A percentile compares a stretch with the other conserved stretches of the same genome.
phyloP scores from a whole-genome alignment of 2,329 filamentous ascomycete species.

The Sclerotinia subarctica region DNA sequence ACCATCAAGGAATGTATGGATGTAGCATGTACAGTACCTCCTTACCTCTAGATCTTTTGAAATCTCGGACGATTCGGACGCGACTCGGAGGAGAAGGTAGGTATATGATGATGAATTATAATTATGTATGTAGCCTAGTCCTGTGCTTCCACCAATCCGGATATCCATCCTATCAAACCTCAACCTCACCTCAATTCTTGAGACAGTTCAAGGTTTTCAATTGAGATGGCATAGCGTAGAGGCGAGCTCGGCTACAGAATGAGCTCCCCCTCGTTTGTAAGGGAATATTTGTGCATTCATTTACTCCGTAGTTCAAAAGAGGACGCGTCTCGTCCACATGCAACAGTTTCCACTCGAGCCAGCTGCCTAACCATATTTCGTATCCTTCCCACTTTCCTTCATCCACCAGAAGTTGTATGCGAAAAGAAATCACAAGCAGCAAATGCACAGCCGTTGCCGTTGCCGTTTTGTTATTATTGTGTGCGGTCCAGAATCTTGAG shows the following conservation, averaged over 20 bases:
- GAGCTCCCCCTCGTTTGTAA: slow-evolving; percentile 2
- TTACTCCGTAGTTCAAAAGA: neutral
- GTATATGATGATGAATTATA: too few species aligned
- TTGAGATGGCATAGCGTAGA: neutral
- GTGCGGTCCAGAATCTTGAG: neutral
- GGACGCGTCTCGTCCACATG: neutral
- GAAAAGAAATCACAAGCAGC: neutral
- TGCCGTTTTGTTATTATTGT: neutral
- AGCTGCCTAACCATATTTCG: neutral
- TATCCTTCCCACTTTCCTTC: neutral
- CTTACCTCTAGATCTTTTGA: neutral
- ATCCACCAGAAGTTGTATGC: neutral
- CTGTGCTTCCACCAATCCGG: neutral
- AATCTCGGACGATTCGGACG: neutral
- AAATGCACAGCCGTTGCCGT: neutral
- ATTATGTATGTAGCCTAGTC: neutral
- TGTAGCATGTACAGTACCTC: neutral
- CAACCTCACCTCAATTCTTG: neutral
- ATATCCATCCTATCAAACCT: neutral
- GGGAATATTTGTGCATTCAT: neutral
- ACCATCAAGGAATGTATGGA: neutral
- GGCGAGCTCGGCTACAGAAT: slow-evolving; percentile 1
- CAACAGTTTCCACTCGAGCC: neutral
- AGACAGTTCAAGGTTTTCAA: too few species aligned
- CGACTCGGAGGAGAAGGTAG: neutral